Evolutionary conservation across 2,329 filamentous ascomycete species (phyloP), one percentile per base, ranked within the genome.

Genomic region (Ceratocystis albifundus): DNA sequence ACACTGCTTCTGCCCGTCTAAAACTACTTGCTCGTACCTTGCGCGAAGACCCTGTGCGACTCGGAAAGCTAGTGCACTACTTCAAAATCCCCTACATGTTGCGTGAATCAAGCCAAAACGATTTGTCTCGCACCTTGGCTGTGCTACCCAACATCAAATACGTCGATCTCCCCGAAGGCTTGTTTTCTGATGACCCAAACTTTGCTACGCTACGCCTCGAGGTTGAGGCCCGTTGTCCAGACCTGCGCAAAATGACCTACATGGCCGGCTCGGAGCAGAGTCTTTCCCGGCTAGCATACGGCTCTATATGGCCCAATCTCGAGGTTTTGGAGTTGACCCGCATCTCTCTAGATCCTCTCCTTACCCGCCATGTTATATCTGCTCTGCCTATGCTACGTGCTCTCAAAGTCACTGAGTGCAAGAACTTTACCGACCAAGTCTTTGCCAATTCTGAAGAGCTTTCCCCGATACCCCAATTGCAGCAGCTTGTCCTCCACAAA

Each of bases 61-160:
- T 96, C 59, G 90, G 87, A 44, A 79, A 82, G 66, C 79, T 84
- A 53, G 89, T 96, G 4, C 78, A 87, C 72, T 91, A 87, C 71
- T 80, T 97, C 72, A 96, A 96, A 78, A 86, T 90, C 68, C 90
- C 93, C 5, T 96, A 96, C 75, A 96, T 96, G 93, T 87, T 93
- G 65, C 86, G 93, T 67, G 90, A 96, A 77, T 89, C 89, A 1
- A 88, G 84, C 74, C 90, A 94, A 74, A 83, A 88, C 65, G 89
- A 93, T 69, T 82, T 96, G 62, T 92, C 93, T 8, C 85, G 91
- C 63, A 90, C 89, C 30, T 88, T 96, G 61, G 90, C 90, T 46
- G 88, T 92, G 28, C 81, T 93, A 55, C 89, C 90, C 36, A 91
- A 93, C 72, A 79, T 97, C 57, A 87, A 84, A 74, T 96, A 94